Evolutionary conservation across 78 protist species (phyloP).

Genomic region (Polysphondylium violaceum): DNA sequence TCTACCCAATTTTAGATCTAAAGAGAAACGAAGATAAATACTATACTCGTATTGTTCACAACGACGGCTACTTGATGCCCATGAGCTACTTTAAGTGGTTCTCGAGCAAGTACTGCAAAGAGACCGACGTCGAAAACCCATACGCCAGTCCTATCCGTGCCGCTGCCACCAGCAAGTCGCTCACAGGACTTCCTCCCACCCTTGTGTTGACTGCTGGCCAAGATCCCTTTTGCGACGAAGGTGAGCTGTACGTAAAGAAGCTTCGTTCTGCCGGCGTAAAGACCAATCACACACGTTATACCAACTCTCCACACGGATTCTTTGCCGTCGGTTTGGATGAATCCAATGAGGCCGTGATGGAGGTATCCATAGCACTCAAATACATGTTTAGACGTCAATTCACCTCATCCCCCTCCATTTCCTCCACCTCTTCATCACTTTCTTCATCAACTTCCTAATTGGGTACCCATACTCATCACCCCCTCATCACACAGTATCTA

Average conservation of each 20-base stretch:
- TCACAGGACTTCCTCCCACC: conserved; percentile 51
- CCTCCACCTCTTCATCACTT: too few relatives aligned
- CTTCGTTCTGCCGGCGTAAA: conserved; percentile 35
- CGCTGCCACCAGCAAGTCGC: conserved; percentile 36
- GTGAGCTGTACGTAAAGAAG: conserved; percentile 72
- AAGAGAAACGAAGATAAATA: conserved; percentile 73
- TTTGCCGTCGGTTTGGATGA: conserved; percentile 75
- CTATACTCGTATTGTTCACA: conserved; percentile 53
- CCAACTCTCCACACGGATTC: conserved; percentile 72
- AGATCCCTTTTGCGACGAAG: conserved; percentile 77
- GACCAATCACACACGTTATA: conserved; percentile 67
- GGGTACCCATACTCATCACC: too few relatives aligned
- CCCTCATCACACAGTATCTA: too few relatives aligned
- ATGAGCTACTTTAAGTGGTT: conserved; percentile 71
- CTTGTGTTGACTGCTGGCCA: conserved; percentile 62
- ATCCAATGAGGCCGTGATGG: conserved; percentile 79
- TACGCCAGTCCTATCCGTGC: conserved; percentile 69
- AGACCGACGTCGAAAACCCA: conserved; percentile 50
- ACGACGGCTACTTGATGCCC: conserved; percentile 76
- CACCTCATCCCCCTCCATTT: too few relatives aligned
- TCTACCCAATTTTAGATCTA: conserved; percentile 59
- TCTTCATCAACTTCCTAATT: too few relatives aligned
- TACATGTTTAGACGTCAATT: conserved; percentile 47
- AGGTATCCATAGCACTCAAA: conserved; percentile 55
- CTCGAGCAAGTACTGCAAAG: conserved; percentile 22